Evolutionary conservation across 495 filamentous ascomycete species (phyloP), one percentile per base, ranked within the genome.

Genomic region (Penicillium samsonianum): DNA sequence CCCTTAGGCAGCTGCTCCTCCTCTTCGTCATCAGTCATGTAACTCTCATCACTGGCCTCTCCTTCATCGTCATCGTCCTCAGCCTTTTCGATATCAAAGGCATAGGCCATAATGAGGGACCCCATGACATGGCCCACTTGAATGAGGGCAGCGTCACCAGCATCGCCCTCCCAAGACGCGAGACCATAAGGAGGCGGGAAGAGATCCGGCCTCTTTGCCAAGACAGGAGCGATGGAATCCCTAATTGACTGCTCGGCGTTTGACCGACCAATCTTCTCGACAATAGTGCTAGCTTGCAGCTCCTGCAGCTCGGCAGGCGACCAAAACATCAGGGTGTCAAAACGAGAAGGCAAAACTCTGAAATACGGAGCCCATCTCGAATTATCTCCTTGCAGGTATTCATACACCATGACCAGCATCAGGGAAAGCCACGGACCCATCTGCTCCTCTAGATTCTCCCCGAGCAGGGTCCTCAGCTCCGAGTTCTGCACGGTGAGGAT

Each of bases 251-350:
- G 69, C 49, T 96, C 87, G 2, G 92, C 91, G 37, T 81, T 78
- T 11, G 81, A 72, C 48, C 85, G 89, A 19, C 90, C 92, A 52
- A 97, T 90, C 65, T 92, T 96, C 53, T 83, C 71, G 9, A 87
- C 68, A 28, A 96, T 84, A 4, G 88, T 82, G 62, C 89, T 91
- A 17, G 84, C 90, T 70, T 92, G 89, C 20, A 97, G 82, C 61
- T 89, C 80, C 3, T 72, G 68, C 16, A 96, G 75, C 70, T 96
- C 91, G 0, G 73, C 67, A 7, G 79, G 67, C 2, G 86, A 81
- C 93, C 93, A 98, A 74, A 92, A 97, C 84, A 96, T 95, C 61
- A 94, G 78, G 2, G 90, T 96, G 70, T 96, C 82, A 59, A 98
- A 95, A 19, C 80, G 66, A n/a, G 66, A 64, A 0, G 92, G 93